Conservation (phyloP, 1,284 basidiomycete genomes). For the Microbotryum intermedium region DNA sequence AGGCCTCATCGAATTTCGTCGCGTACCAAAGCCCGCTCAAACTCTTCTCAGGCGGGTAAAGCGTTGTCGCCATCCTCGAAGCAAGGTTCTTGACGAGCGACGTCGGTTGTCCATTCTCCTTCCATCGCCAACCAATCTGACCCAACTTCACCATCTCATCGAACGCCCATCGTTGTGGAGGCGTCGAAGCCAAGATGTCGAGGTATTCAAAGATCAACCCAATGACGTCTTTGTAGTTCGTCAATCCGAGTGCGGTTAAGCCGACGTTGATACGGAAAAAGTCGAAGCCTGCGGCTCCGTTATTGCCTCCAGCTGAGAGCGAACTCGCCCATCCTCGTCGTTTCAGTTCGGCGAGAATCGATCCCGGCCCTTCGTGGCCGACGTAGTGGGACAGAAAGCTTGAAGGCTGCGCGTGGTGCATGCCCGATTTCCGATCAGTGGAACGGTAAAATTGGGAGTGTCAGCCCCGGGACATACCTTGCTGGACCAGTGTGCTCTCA, state of each 20-base stretch:
- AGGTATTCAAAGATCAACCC: conserved; percentile 73
- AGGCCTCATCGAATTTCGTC: conserved; percentile 64
- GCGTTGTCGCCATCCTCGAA: conserved; percentile 53
- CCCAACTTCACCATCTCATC: conserved; percentile 67
- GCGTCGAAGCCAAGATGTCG: conserved; percentile 60
- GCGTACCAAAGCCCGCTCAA: conserved; percentile 64
- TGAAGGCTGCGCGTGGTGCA: conserved; percentile 53
- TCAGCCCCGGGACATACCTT: neutral
- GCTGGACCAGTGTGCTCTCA: conserved; percentile 56
- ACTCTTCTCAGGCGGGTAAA: conserved; percentile 64
- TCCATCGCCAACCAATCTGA: conserved; percentile 72
- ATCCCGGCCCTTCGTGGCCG: conserved; percentile 92
- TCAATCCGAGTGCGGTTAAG: conserved; percentile 73
- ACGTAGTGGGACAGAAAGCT: conserved; percentile 73
- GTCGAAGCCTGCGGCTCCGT: conserved; percentile 67
- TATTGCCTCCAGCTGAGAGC: conserved; percentile 61
- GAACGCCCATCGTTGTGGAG: conserved; percentile 64
- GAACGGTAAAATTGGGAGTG: neutral
- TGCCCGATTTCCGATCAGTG: neutral
- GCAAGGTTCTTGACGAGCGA: conserved; percentile 73
- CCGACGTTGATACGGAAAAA: conserved; percentile 76
- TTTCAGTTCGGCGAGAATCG: conserved; percentile 73
- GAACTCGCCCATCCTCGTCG: conserved; percentile 78
- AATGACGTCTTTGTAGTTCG: conserved; percentile 66
- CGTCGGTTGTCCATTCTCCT: conserved; percentile 63